These are phyloP conservation scores for Trichothecium sympodiale DNA, from an alignment of 2,329 filamentous ascomycete species.

Conservation along the genomic window DNA sequence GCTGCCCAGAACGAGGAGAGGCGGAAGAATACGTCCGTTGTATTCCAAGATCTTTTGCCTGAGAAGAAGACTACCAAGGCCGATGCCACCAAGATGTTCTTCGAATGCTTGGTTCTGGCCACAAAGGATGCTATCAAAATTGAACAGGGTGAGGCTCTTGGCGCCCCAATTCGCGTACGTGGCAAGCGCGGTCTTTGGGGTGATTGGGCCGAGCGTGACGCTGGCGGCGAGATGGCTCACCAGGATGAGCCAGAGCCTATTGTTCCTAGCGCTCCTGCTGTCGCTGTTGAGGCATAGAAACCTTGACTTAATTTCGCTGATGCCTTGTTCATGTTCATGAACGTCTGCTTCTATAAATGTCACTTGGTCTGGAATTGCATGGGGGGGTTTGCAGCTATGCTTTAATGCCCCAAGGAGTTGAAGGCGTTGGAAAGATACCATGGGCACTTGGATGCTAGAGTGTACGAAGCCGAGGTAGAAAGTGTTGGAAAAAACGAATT, in stretches of 20 bases:
- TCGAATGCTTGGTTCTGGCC: constrained; percentile 87
- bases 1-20: constrained; percentile 58
- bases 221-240: constrained; percentile 49
- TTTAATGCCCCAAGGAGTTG: constrained; percentile 21
- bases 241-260: constrained; percentile 24
- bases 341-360: constrained; percentile 21
- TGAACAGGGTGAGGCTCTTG: constrained; percentile 70
- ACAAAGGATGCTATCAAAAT: constrained; percentile 98
- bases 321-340: constrained; percentile 6
- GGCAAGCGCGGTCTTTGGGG: constrained; percentile 97
- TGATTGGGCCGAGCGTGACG: constrained; percentile 77
- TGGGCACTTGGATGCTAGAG: no score
- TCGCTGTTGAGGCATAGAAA: constrained; percentile 26
- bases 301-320: not conserved
- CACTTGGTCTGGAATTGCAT: constrained; percentile 17
- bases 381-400: constrained; percentile 16
- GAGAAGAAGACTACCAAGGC: constrained; percentile 70
- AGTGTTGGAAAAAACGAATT: no score
- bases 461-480: no score
- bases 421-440: constrained; percentile 17
- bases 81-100: constrained; percentile 99
- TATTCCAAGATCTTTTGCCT: constrained; percentile 87
- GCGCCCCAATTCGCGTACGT: constrained; percentile 70
- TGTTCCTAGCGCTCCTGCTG: constrained; percentile 17
- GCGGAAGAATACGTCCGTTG: constrained; percentile 63